Evolutionary conservation across 768 basidiomycete species (phyloP).

Genomic region (Termitomyces heimii): DNA sequence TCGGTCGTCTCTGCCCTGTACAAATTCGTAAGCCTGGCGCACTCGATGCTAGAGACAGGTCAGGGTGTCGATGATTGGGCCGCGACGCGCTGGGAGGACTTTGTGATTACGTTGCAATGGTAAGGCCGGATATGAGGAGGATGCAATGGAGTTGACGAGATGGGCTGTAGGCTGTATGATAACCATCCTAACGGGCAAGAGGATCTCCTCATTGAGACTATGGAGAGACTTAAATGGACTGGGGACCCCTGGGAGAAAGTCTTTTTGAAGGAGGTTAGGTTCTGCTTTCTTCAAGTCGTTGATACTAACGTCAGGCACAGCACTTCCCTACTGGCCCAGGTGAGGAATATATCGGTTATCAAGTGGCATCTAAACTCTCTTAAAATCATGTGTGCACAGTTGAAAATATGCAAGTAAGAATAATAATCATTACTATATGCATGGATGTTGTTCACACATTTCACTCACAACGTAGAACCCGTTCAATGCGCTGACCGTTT

Average conservation of each 20-base stretch:
- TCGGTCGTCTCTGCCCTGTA: conserved; percentile 43
- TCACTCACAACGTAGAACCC: conserved; percentile 29
- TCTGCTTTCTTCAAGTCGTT: neutral
- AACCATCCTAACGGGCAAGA: conserved; percentile 43
- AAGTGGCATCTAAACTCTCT: neutral
- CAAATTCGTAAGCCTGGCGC: conserved; percentile 48
- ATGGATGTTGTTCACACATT: neutral
- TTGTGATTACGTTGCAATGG: conserved; percentile 52
- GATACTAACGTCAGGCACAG: conserved; percentile 17
- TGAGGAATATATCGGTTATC: conserved; percentile 7
- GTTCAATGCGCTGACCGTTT: conserved; percentile 36
- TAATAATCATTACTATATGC: neutral
- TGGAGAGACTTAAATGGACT: conserved; percentile 43
- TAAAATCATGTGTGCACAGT: conserved; percentile 14
- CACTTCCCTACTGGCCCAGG: conserved; percentile 39
- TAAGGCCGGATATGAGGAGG: conserved; percentile 13
- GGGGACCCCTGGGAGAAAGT: conserved; percentile 53
- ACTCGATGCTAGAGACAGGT: conserved; percentile 47
- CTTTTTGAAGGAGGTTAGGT: conserved; percentile 34
- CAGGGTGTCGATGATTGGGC: conserved; percentile 51
- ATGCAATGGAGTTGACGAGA: neutral
- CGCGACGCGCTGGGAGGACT: conserved; percentile 53
- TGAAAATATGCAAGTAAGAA: conserved; percentile 22
- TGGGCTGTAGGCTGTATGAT: conserved; percentile 41
- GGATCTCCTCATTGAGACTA: conserved; percentile 44